Percentiles rank a stretch among this genome's conserved stretches.
Conservation (phyloP, 2,329 filamentous ascomycete species). For the Didymella keratinophila region DNA sequence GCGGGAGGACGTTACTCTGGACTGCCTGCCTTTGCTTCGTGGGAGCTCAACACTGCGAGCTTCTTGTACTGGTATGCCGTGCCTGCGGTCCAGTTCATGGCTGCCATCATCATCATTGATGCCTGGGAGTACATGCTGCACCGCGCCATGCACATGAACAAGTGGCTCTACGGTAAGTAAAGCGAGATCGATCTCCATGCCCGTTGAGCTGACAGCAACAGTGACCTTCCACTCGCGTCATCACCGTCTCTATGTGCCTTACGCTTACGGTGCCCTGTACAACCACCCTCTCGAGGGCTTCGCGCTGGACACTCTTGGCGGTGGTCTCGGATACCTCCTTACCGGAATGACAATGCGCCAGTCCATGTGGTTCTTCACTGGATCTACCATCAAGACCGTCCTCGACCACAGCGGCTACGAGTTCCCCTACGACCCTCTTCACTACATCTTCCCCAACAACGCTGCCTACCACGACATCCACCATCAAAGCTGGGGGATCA, state of each 20-base stretch:
- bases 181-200: background rate
- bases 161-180: slow-evolving; percentile 89
- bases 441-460: slow-evolving; percentile 92
- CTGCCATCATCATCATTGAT: slow-evolving; percentile 81
- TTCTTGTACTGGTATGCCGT: slow-evolving; percentile 80
- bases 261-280: slow-evolving; percentile 95
- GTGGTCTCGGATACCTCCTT: slow-evolving; percentile 81
- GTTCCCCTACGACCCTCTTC: slow-evolving; percentile 94
- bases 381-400: slow-evolving; percentile 93
- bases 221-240: slow-evolving; percentile 92
- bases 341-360: slow-evolving; percentile 85
- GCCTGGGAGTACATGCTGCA: slow-evolving; percentile 99
- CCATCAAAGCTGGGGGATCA: slow-evolving; percentile 99
- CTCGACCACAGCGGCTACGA: slow-evolving; percentile 97
- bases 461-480: slow-evolving; percentile 97
- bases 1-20: slow-evolving; percentile 83
- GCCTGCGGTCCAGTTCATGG: slow-evolving; percentile 77
- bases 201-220: slow-evolving; percentile 48
- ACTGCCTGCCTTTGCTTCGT: slow-evolving; percentile 79
- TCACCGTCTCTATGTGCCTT: slow-evolving; percentile 96
- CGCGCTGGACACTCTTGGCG: slow-evolving; percentile 87
- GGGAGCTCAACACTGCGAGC: slow-evolving; percentile 80
- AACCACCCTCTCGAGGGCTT: slow-evolving; percentile 97
- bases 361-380: slow-evolving; percentile 87
- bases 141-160: slow-evolving; percentile 96